Conservation (phyloP, 2,329 filamentous ascomycete species). For the Lecanosticta acicola region DNA sequence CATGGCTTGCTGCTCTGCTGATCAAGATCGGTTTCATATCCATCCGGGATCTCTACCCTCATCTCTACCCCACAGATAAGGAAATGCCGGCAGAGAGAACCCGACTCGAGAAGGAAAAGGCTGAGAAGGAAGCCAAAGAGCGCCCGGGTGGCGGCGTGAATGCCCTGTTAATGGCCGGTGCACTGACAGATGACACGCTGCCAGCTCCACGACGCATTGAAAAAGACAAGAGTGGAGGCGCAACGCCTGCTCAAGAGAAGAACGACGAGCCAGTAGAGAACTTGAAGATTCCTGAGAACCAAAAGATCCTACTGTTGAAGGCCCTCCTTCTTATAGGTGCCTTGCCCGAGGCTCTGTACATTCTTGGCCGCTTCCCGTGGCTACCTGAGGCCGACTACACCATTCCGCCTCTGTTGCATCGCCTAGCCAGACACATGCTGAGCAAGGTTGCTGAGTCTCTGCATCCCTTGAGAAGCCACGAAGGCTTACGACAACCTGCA, state of each 20-base stretch:
- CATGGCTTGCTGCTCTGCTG: slow-evolving; percentile 83
- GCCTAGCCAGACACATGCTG: slow-evolving; percentile 76
- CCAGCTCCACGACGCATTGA: slow-evolving; percentile 41
- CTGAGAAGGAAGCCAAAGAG: slow-evolving; percentile 67
- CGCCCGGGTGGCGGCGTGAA: slow-evolving; percentile 68
- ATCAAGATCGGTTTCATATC: slow-evolving; percentile 98
- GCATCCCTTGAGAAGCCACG: slow-evolving; percentile 42
- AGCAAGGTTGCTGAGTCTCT: slow-evolving; percentile 62
- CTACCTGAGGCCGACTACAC: slow-evolving; percentile 79
- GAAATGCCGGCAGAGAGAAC: slow-evolving; percentile 70
- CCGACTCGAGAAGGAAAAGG: slow-evolving; percentile 67
- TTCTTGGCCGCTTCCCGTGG: slow-evolving; percentile 90
- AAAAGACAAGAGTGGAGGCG: slow-evolving; percentile 43
- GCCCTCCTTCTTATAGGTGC: slow-evolving; percentile 87
- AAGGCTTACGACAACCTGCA: slow-evolving; percentile 43
- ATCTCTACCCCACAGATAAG: slow-evolving; percentile 80
- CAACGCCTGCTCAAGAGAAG: slow-evolving; percentile 37
- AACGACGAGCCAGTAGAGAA: slow-evolving; percentile 46
- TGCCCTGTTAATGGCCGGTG: slow-evolving; percentile 79
- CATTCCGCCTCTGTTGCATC: slow-evolving; percentile 72
- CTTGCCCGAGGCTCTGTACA: slow-evolving; percentile 85
- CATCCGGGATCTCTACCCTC: slow-evolving; percentile 80
- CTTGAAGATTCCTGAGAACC: slow-evolving; percentile 71
- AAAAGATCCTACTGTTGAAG: slow-evolving; percentile 79
- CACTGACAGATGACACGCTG: slow-evolving; percentile 73